Percentiles rank a stretch among this genome's conserved stretches.
These are phyloP conservation scores for Talaromyces nanjingensis DNA, from an alignment of 495 filamentous ascomycete species.

Conservation along the genomic window DNA sequence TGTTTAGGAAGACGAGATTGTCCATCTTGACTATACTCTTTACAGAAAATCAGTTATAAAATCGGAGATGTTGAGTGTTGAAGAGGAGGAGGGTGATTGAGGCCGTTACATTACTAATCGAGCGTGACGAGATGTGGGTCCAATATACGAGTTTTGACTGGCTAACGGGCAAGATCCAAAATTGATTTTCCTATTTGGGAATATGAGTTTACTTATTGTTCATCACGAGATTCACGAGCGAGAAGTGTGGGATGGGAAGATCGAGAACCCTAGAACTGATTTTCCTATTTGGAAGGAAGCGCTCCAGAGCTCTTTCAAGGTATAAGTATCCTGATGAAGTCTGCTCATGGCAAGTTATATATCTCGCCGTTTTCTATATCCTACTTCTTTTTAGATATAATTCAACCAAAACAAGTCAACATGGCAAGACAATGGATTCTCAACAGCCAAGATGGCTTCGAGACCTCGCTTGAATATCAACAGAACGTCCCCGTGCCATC, in stretches of 20 bases:
- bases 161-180: background rate
- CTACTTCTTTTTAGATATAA: background rate
- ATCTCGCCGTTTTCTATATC: too few relatives aligned
- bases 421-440: slow-evolving; percentile 19
- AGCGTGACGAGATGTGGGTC: background rate
- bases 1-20: background rate
- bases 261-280: too few relatives aligned
- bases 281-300: too few relatives aligned
- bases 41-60: background rate
- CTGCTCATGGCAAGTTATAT: background rate
- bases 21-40: background rate
- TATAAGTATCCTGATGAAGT: background rate
- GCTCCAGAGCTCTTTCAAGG: background rate
- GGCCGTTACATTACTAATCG: background rate
- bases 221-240: background rate
- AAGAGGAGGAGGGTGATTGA: background rate
- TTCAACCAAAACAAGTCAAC: background rate
- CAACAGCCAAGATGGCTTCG: slow-evolving; percentile 17
- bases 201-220: background rate
- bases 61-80: background rate
- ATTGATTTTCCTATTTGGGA: slow-evolving; percentile 6
- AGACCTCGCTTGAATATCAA: slow-evolving; percentile 15
- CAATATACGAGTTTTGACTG: background rate
- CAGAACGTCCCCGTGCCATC: slow-evolving; percentile 13
- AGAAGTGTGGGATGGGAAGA: too few relatives aligned